Percentiles rank a stretch among this genome's conserved stretches.
phyloP scores from a whole-genome alignment of 2,329 filamentous ascomycete species.

The Rutstroemia sp. region DNA sequence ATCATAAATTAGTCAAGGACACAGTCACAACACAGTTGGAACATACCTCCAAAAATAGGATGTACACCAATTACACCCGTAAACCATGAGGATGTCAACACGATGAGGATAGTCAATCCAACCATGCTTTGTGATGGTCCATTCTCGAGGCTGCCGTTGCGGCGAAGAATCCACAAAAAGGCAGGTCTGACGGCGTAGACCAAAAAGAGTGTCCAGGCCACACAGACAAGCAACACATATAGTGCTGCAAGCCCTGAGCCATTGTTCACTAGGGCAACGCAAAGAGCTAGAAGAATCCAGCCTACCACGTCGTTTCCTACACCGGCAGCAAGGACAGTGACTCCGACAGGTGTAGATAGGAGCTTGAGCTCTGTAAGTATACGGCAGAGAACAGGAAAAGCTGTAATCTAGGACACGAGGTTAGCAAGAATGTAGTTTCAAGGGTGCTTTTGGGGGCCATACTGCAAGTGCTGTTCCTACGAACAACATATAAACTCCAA shows the following conservation, averaged over 20 bases:
- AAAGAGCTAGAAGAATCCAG: constrained; percentile 89
- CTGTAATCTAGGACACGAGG: constrained; percentile 54
- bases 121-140: constrained; percentile 83
- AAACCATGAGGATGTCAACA: constrained; percentile 75
- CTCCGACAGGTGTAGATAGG: constrained; percentile 72
- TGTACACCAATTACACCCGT: constrained; percentile 88
- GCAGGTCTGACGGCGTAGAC: constrained; percentile 63
- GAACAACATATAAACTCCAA: constrained; percentile 64
- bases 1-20: neutral
- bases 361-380: constrained; percentile 89
- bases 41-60: constrained; percentile 68
- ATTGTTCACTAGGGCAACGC: constrained; percentile 88
- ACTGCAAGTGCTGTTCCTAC: constrained; percentile 81
- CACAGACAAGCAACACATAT: constrained; percentile 70
- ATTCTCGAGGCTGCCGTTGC: constrained; percentile 73
- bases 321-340: constrained; percentile 83
- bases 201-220: constrained; percentile 72
- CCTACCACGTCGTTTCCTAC: constrained; percentile 88
- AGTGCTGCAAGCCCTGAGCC: constrained; percentile 74
- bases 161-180: constrained; percentile 67
- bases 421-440: neutral
- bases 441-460: neutral
- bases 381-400: constrained; percentile 84
- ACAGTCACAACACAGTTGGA: neutral
- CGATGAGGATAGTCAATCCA: constrained; percentile 71